phyloP scores from a whole-genome alignment of 2,329 filamentous ascomycete species.

The Monilinia fructigena region DNA sequence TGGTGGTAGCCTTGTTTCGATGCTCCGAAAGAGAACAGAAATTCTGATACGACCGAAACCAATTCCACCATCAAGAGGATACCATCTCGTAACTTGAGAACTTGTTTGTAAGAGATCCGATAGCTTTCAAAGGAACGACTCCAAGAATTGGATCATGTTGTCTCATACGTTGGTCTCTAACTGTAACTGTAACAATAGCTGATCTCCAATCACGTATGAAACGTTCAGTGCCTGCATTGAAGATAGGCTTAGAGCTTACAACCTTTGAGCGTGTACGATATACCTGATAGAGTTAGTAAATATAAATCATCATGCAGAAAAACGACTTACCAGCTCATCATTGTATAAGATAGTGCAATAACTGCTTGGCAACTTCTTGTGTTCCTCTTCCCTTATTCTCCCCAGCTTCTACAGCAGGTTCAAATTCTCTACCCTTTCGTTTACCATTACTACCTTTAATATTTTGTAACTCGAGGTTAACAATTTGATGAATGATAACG shows the following conservation, averaged over 20 bases:
- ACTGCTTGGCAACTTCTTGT: constrained; percentile 76
- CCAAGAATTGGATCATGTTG: constrained; percentile 95
- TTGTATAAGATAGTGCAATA: constrained; percentile 94
- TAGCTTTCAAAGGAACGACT: constrained; percentile 83
- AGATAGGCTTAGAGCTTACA: constrained; percentile 90
- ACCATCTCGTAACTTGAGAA: constrained; percentile 83
- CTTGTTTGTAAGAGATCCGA: constrained; percentile 84
- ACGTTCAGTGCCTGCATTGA: constrained; percentile 91
- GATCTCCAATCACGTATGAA: constrained; percentile 94
- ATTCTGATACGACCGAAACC: constrained; percentile 88
- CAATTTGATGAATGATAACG: constrained; percentile 88
- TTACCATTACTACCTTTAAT: constrained; percentile 82
- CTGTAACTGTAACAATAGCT: constrained; percentile 79
- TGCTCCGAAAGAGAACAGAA: constrained; percentile 83
- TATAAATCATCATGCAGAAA: neutral
- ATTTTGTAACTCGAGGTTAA: constrained; percentile 89
- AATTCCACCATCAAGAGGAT: constrained; percentile 92
- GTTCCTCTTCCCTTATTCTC: constrained; percentile 84
- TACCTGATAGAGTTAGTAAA: constrained; percentile 45
- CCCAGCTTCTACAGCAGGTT: constrained; percentile 80
- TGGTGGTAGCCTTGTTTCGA: constrained; percentile 83
- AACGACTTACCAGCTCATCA: constrained; percentile 65
- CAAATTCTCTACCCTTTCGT: constrained; percentile 80
- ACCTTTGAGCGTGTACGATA: constrained; percentile 96
- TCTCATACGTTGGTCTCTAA: constrained; percentile 83